phyloP scores from a whole-genome alignment of 2,329 filamentous ascomycete species.

The Pseudogymnoascus sp. region DNA sequence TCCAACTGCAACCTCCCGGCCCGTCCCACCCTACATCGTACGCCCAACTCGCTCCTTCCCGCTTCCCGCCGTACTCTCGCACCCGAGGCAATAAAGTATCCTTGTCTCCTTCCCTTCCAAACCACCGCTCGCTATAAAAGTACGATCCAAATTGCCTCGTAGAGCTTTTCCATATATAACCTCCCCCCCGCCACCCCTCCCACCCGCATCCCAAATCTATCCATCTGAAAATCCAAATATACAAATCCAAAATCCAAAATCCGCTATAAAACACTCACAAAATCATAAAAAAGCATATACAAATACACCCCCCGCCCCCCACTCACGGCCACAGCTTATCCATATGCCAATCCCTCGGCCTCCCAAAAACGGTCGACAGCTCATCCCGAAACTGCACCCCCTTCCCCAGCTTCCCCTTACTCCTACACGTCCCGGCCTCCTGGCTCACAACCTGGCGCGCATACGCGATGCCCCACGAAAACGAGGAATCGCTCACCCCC shows the following conservation, averaged over 20 bases:
- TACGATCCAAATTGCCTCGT: neutral
- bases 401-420: neutral
- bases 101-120: neutral
- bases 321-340: neutral
- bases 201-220: neutral
- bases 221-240: neutral
- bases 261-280: neutral
- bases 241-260: neutral
- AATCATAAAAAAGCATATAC: neutral
- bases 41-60: neutral
- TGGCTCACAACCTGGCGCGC: neutral
- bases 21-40: neutral
- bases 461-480: conserved; percentile 38
- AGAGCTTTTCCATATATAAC: neutral
- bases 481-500: conserved; percentile 36
- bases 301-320: neutral
- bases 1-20: neutral
- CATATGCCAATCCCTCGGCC: neutral
- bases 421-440: neutral
- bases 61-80: neutral
- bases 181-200: neutral
- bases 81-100: neutral
- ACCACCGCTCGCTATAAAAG: neutral
- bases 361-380: neutral
- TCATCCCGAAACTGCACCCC: conserved; percentile 1